These are phyloP conservation scores for Chalciporus pseudorubinellus DNA, from an alignment of 768 basidiomycete genomes.

Conservation along the genomic window DNA sequence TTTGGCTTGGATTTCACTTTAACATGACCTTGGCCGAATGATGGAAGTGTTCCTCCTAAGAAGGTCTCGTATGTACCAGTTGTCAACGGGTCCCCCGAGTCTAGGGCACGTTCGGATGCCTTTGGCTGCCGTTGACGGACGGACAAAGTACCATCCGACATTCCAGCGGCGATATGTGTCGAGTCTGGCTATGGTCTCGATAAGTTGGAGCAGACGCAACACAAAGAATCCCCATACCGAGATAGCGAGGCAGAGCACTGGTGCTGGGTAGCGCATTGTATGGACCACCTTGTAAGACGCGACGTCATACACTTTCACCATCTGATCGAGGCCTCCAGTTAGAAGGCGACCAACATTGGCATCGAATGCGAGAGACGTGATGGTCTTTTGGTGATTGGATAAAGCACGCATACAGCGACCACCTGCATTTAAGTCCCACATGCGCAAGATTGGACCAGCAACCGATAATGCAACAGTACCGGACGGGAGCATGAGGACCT, in stretches of 20 bases:
- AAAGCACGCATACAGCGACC: constrained; percentile 86
- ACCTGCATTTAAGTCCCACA: constrained; percentile 94
- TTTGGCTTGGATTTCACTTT: constrained; percentile 49
- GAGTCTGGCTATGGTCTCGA: constrained; percentile 73
- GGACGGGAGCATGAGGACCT: constrained; percentile 90
- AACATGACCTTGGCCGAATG: constrained; percentile 53
- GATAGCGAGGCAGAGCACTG: constrained; percentile 83
- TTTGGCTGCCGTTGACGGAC: constrained; percentile 85
- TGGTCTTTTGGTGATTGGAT: constrained; percentile 97
- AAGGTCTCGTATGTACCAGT: constrained; percentile 68
- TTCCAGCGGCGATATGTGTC: constrained; percentile 94
- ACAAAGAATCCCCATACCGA: constrained; percentile 52
- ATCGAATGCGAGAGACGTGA: constrained; percentile 86
- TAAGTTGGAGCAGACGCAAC: constrained; percentile 8
- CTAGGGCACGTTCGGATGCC: constrained; percentile 49
- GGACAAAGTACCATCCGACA: constrained; percentile 98
- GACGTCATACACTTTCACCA: constrained; percentile 99
- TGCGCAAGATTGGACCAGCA: constrained; percentile 87
- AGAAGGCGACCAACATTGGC: constrained; percentile 72
- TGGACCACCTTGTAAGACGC: constrained; percentile 93
- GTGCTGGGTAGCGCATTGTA: constrained; percentile 97
- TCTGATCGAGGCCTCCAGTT: constrained; percentile 90
- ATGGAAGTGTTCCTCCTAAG: constrained; percentile 50
- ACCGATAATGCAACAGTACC: constrained; percentile 81
- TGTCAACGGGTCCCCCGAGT: constrained; percentile 41